Evolutionary conservation across 768 basidiomycete species (phyloP).

Genomic region (Rhodocollybia butyracea): DNA sequence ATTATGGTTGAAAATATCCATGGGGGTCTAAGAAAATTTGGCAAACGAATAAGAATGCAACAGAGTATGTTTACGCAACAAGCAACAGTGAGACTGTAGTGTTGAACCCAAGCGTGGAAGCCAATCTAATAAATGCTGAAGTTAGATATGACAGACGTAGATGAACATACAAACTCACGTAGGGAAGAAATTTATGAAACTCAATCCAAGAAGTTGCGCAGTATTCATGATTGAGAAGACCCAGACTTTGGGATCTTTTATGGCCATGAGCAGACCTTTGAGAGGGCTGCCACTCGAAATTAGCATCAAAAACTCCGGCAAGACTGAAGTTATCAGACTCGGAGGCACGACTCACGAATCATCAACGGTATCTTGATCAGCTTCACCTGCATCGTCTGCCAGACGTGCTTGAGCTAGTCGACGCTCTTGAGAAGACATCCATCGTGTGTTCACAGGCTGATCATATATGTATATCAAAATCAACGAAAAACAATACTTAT

Average conservation of each 20-base stretch:
- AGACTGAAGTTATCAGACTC: no score
- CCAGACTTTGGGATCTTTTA: constrained; percentile 51
- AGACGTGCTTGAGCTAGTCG: constrained; percentile 64
- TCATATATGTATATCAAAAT: neutral
- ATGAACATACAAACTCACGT: constrained; percentile 29
- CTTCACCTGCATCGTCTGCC: constrained; percentile 67
- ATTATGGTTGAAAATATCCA: constrained; percentile 8
- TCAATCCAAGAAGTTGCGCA: constrained; percentile 50
- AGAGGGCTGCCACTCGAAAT: constrained; percentile 33
- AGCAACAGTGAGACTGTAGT: constrained; percentile 7
- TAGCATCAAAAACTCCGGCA: neutral
- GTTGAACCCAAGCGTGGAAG: constrained; percentile 3
- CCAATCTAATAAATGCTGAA: neutral
- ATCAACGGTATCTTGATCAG: constrained; percentile 53
- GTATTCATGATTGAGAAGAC: constrained; percentile 53
- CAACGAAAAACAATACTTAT: neutral
- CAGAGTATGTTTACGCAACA: neutral
- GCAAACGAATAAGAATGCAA: neutral
- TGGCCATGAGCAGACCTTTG: constrained; percentile 53
- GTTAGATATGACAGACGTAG: neutral
- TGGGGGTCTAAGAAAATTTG: constrained; percentile 5
- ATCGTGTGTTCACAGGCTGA: constrained; percentile 61
- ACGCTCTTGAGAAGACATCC: constrained; percentile 48
- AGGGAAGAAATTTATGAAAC: constrained; percentile 61
- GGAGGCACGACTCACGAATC: constrained; percentile 50